phyloP scores from a whole-genome alignment of 2,329 filamentous ascomycete genomes.

The Microcyclospora pomicola region DNA sequence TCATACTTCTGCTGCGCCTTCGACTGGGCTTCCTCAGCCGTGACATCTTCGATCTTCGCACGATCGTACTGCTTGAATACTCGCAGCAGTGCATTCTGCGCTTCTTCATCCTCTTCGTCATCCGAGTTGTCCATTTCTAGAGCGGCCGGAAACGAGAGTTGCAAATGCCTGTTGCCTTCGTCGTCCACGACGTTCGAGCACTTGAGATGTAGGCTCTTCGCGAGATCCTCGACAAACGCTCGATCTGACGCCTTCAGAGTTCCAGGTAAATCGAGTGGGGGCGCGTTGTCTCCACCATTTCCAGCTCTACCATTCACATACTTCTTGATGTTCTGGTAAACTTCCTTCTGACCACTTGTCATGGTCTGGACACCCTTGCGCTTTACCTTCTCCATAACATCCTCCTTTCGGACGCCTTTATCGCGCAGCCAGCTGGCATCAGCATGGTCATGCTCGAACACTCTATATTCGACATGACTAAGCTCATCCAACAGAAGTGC shows the following conservation, averaged over 20 bases:
- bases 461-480: conserved; percentile 75
- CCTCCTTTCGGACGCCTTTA: conserved; percentile 60
- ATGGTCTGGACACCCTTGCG: conserved; percentile 52
- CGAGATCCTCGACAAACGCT: conserved; percentile 82
- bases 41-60: conserved; percentile 69
- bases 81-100: conserved; percentile 66
- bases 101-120: conserved; percentile 70
- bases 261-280: conserved; percentile 57
- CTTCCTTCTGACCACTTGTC: conserved; percentile 62
- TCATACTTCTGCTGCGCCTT: conserved; percentile 77
- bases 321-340: conserved; percentile 70
- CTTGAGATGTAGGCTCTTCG: conserved; percentile 51
- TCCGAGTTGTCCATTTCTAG: conserved; percentile 39
- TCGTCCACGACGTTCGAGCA: conserved; percentile 53
- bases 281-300: conserved; percentile 33
- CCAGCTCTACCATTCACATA: conserved; percentile 58
- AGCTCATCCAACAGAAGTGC: conserved; percentile 68
- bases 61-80: conserved; percentile 86
- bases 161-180: conserved; percentile 51
- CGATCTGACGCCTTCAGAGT: conserved; percentile 70
- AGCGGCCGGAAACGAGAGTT: conserved; percentile 45
- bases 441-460: conserved; percentile 80
- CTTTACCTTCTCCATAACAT: conserved; percentile 48
- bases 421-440: conserved; percentile 87
- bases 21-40: conserved; percentile 62